Conservation (phyloP, 495 filamentous ascomycete species). For the Penicillium robsamsonii region DNA sequence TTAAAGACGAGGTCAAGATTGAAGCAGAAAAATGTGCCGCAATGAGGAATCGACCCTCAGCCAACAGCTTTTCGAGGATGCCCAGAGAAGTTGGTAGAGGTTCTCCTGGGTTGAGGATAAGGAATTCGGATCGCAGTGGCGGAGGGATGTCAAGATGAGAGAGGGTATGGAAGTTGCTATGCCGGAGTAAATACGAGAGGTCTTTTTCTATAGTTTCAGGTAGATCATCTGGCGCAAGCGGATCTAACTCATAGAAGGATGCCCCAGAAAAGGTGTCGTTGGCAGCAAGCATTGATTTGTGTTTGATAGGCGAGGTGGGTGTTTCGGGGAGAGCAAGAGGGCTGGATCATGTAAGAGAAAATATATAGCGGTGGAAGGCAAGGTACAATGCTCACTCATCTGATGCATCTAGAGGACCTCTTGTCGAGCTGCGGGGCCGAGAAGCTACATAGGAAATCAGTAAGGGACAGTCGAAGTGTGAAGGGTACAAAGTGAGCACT, state of each 20-base stretch:
- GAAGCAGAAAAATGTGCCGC: slow-evolving; percentile 45
- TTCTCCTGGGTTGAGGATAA: slow-evolving; percentile 39
- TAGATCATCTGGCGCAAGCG: slow-evolving; percentile 35
- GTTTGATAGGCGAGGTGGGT: slow-evolving; percentile 16
- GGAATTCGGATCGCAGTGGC: slow-evolving; percentile 54
- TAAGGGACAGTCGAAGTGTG: slow-evolving; percentile 8
- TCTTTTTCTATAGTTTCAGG: slow-evolving; percentile 56
- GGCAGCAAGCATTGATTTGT: slow-evolving; percentile 12
- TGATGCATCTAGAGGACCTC: slow-evolving; percentile 49
- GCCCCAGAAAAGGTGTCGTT: slow-evolving; percentile 26
- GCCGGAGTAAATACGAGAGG: slow-evolving; percentile 74
- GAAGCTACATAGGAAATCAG: slow-evolving; percentile 38
- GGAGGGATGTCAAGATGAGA: slow-evolving; percentile 62
- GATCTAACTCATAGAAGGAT: slow-evolving; percentile 35
- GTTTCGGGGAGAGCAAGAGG: slow-evolving; percentile 20
- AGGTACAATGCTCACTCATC: slow-evolving; percentile 42
- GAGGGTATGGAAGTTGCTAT: slow-evolving; percentile 78
- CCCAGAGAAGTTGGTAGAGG: slow-evolving; percentile 35
- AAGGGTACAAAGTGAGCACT: slow-evolving; percentile 12
- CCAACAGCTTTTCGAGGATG: slow-evolving; percentile 65
- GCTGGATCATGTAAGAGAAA: slow-evolving; percentile 27
- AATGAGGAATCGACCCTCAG: slow-evolving; percentile 66
- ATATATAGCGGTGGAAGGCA: background rate
- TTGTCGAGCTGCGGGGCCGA: slow-evolving; percentile 51
- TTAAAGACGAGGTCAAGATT: slow-evolving; percentile 44